Evolutionary conservation across 2,329 filamentous ascomycete genomes (phyloP), one percentile per base, ranked within the genome.

Genomic region (Cladosporium phlei): DNA sequence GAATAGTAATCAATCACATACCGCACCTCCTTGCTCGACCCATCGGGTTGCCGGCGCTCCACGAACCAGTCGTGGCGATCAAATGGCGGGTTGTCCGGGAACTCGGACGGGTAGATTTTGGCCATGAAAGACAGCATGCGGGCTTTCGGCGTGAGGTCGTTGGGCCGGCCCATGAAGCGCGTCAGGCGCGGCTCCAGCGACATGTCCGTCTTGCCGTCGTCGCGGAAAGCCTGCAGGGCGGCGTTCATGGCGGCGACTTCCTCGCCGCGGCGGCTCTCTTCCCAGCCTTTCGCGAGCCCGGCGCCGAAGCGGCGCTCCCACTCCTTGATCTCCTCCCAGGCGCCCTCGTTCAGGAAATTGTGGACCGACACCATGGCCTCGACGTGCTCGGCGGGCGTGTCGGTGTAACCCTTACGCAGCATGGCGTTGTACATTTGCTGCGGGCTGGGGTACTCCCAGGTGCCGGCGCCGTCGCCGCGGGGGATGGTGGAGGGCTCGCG

Each of bases 381-480:
- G 11, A 98, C 90, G 3, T 90, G 89, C 16, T 91, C 93, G 46
- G 88, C 80, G 47, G 95, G 90, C 0, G 93, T 97, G 65, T 97
- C 90, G 1, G 86, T 89, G 69, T 96, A 93, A 49, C 93, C 93
- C 69, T 98, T 98, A 54, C 93, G 85, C 52, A 97, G 73, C 70
- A 98, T 85, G 6, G 93, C 93, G 62, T 98, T 97, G 76, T 97
- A 98, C 93, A 98, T 98, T 69, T 98, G 93, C 71, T 98, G 93
- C 0, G 93, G 91, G 0, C 89, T 96, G 0, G 93, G 93, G 64
- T 98, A 98, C 68, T 97, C 93, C 93, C 93, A 98, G 60, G 87
- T 94, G 43, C 83, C 77, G 38, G 80, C 78, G 50, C 69, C 71
- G 58, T 85, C 82, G 59, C 86, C 88, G 57, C 86, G 86, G n/a